Evolutionary conservation across 1,139 yeast genomes (phyloP).

Genomic region (Blastobotrys raffinosifermentans): DNA sequence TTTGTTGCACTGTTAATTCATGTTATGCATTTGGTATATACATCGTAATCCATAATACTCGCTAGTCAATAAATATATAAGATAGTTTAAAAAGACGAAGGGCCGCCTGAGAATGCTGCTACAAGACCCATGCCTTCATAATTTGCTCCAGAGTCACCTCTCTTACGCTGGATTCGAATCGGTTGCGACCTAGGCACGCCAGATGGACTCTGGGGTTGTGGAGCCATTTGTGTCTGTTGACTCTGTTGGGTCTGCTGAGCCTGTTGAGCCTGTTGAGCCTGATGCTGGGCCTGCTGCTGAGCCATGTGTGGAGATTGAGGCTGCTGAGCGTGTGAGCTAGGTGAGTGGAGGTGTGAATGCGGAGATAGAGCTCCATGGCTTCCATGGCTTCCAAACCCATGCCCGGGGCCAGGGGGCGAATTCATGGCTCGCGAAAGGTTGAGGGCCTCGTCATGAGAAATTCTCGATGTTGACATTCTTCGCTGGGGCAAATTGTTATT

Average conservation of each 20-base stretch:
- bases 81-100: slow-evolving; percentile 25
- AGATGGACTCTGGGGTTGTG: no score
- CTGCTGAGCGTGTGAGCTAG: neutral
- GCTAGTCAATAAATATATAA: slow-evolving; percentile 10
- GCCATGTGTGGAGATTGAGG: neutral
- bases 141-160: slow-evolving; percentile 11
- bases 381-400: no score
- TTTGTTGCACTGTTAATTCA: no score
- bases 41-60: slow-evolving; percentile 6
- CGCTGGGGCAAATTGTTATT: slow-evolving; percentile 8
- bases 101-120: slow-evolving; percentile 34
- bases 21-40: no score
- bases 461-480: slow-evolving; percentile 20
- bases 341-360: neutral
- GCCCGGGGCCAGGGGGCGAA: neutral
- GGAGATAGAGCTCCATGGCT: neutral
- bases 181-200: slow-evolving; percentile 1
- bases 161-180: slow-evolving; percentile 6
- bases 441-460: slow-evolving; percentile 35
- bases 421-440: slow-evolving; percentile 31
- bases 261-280: neutral
- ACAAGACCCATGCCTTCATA: slow-evolving; percentile 32
- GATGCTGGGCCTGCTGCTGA: neutral
- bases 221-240: no score
- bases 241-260: neutral